A percentile compares a stretch with the other conserved stretches of the same genome.
Evolutionary conservation across 768 basidiomycete genomes (phyloP).

Genomic region (Termitomyces sp.): DNA sequence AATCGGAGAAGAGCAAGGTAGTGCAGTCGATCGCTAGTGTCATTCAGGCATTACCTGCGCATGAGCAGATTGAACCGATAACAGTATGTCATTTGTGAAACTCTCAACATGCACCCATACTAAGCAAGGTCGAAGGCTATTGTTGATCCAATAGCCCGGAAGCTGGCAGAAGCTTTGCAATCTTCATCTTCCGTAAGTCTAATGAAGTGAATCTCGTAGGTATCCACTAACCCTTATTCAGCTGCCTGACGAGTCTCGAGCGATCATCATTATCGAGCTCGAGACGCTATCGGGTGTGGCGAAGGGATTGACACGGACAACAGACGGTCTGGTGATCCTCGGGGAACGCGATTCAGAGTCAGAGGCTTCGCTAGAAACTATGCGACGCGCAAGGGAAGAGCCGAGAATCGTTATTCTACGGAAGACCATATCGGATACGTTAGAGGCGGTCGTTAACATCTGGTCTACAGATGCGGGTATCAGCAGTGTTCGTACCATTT

Average conservation of each 20-base stretch:
- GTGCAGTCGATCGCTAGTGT: conserved; percentile 91
- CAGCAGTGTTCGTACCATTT: conserved; percentile 55
- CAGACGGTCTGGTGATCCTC: conserved; percentile 60
- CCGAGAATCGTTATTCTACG: conserved; percentile 58
- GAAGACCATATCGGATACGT: conserved; percentile 55
- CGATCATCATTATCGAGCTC: conserved; percentile 63
- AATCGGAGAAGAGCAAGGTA: conserved; percentile 85
- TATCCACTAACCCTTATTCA: conserved; percentile 20
- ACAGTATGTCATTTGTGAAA: conserved; percentile 38
- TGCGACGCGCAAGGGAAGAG: conserved; percentile 62
- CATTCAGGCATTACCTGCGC: conserved; percentile 81
- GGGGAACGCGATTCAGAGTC: conserved; percentile 50
- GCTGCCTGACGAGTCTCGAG: conserved; percentile 72
- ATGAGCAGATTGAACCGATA: conserved; percentile 73
- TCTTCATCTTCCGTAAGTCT: conserved; percentile 43
- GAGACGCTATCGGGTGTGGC: conserved; percentile 82
- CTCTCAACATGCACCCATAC: not conserved
- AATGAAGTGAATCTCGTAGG: not conserved
- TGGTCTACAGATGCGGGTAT: conserved; percentile 81
- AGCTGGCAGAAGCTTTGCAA: conserved; percentile 57
- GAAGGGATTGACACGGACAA: conserved; percentile 76
- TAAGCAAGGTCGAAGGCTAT: conserved; percentile 47
- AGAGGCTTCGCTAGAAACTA: conserved; percentile 43
- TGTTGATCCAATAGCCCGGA: conserved; percentile 67
- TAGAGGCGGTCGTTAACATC: conserved; percentile 57